Conservation (phyloP, 2,329 filamentous ascomycete species). For the Akanthomyces lecanii region DNA sequence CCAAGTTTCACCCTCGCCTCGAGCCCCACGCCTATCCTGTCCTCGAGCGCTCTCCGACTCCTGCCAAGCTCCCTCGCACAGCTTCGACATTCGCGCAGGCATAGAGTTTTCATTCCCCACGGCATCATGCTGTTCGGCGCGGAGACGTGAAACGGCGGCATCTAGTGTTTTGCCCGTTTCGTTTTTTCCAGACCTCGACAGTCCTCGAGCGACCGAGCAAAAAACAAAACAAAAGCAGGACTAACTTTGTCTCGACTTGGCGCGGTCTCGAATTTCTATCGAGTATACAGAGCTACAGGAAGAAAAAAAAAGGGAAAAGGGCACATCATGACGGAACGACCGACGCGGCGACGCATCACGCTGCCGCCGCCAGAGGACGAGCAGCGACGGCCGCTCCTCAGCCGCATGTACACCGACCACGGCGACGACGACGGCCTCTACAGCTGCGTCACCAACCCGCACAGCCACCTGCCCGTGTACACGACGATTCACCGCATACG, state of each 20-base stretch:
- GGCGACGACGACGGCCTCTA: slow-evolving; percentile 38
- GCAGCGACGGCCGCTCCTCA: slow-evolving; percentile 34
- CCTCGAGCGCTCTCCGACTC: background rate
- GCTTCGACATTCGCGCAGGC: background rate
- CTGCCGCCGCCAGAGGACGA: slow-evolving; percentile 30
- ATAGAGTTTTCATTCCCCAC: background rate
- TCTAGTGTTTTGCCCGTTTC: slow-evolving; percentile 1
- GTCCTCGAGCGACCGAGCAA: background rate
- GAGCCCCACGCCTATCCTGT: background rate
- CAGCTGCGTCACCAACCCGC: slow-evolving; percentile 53
- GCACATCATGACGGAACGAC: background rate
- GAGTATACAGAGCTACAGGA: background rate
- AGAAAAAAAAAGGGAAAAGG: background rate
- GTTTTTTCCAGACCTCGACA: background rate
- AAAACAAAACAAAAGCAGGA: background rate
- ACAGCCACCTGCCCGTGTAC: slow-evolving; percentile 66
- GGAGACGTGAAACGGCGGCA: background rate
- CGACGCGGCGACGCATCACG: slow-evolving; percentile 27
- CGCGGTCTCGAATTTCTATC: too few species aligned
- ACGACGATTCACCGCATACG: slow-evolving; percentile 71
- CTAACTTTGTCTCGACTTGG: too few species aligned
- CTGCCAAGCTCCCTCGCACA: background rate
- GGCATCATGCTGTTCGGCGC: slow-evolving; percentile 2
- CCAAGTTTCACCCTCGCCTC: slow-evolving; percentile 5
- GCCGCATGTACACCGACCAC: slow-evolving; percentile 28